These are phyloP conservation scores for Alternaria dauci DNA, from an alignment of 2,329 filamentous ascomycete species.

Conservation along the genomic window DNA sequence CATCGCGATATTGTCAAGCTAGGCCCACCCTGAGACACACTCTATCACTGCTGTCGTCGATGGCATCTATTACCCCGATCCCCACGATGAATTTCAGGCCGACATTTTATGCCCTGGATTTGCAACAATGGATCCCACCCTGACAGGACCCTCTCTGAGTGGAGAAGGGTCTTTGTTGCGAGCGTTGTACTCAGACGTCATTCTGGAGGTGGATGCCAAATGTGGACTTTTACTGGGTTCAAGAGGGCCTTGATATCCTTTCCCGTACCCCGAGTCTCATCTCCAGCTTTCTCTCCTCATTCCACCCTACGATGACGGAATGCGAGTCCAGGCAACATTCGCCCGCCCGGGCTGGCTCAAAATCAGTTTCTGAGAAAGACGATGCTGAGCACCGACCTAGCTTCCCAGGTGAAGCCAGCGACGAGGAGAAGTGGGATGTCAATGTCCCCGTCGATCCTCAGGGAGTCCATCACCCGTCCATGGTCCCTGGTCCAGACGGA, in stretches of 20 bases:
- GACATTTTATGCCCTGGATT: constrained; percentile 4
- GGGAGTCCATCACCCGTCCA: constrained; percentile 19
- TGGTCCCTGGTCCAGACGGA: constrained; percentile 18
- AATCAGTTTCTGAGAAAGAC: constrained; percentile 10
- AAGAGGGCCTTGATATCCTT: constrained; percentile 16
- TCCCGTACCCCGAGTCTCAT: constrained; percentile 12
- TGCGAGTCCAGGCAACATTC: constrained; percentile 18
- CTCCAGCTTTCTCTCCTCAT: constrained; percentile 15
- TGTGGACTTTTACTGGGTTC: constrained; percentile 13
- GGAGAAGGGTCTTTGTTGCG: constrained; percentile 7
- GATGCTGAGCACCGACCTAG: constrained; percentile 9
- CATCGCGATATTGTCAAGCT: constrained; percentile 5
- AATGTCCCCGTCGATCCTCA: constrained; percentile 17
- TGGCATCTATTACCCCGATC: constrained; percentile 15
- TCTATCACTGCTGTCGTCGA: constrained; percentile 10
- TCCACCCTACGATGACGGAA: constrained; percentile 9
- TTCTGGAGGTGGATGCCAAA: constrained; percentile 4
- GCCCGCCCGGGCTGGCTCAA: constrained; percentile 11
- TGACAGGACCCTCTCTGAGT: constrained; percentile 8
- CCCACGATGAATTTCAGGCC: constrained; percentile 10
- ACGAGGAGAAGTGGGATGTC: constrained; percentile 22
- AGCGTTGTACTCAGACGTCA: constrained; percentile 12
- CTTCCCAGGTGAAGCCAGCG: constrained; percentile 13
- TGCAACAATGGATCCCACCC: constrained; percentile 2
- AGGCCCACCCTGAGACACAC: constrained; percentile 15